These are phyloP conservation scores for Capillidium heterosporum DNA, from an alignment of 371 early-diverging fungal species.

Conservation along the genomic window DNA sequence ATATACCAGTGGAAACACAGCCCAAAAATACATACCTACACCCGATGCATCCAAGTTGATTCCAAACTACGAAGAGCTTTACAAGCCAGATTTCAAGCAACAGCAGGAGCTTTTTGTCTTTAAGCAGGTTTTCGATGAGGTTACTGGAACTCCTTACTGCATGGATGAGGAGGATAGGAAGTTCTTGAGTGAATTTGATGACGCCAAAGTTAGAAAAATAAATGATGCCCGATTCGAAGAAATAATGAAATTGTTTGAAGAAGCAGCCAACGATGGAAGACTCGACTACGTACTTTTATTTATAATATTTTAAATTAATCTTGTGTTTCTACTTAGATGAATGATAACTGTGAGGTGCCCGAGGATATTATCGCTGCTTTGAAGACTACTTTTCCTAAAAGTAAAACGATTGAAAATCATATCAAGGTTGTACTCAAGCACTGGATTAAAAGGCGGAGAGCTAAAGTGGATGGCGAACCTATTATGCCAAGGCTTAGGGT, in stretches of 20 bases:
- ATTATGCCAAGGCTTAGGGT: conserved; percentile 15
- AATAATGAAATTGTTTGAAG: conserved; percentile 61
- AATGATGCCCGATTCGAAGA: conserved; percentile 58
- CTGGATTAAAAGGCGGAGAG: conserved; percentile 6
- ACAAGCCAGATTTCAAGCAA: conserved; percentile 39
- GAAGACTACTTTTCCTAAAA: background rate
- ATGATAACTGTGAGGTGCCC: background rate
- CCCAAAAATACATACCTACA: conserved; percentile 62
- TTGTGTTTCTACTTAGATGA: background rate
- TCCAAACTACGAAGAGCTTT: conserved; percentile 39
- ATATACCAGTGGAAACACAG: conserved; percentile 27
- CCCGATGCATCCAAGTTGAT: conserved; percentile 70
- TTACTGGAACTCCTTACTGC: conserved; percentile 61
- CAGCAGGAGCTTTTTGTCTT: conserved; percentile 76
- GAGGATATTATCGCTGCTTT: background rate
- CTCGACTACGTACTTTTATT: conserved; percentile 17
- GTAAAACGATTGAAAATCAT: background rate
- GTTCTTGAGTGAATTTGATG: conserved; percentile 42
- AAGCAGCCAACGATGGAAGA: conserved; percentile 14
- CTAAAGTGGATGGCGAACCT: conserved; percentile 17
- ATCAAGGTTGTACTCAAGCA: background rate
- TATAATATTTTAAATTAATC: background rate
- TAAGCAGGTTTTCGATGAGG: conserved; percentile 73
- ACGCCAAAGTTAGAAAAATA: conserved; percentile 13
- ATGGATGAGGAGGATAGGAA: conserved; percentile 68